phyloP scores from a whole-genome alignment of 352 stramenopile species.

The Pythium vanterpoolii region DNA sequence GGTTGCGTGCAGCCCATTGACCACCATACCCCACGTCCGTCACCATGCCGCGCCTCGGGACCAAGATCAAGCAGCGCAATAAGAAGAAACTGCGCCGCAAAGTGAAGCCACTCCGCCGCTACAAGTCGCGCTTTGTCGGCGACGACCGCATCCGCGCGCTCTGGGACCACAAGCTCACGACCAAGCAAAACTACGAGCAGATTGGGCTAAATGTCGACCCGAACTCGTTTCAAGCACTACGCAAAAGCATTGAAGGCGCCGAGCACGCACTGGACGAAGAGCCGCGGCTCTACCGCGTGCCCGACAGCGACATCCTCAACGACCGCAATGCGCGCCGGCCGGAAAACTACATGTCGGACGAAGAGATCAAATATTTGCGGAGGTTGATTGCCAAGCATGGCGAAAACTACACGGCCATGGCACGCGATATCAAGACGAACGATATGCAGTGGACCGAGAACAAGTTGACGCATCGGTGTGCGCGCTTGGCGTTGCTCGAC shows the following conservation, averaged over 20 bases:
- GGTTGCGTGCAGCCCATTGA: background rate
- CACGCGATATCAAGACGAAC: slow-evolving; percentile 81
- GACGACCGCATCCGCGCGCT: slow-evolving; percentile 66
- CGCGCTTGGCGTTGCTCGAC: slow-evolving; percentile 69
- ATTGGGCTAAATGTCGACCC: slow-evolving; percentile 67
- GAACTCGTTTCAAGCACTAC: slow-evolving; percentile 54
- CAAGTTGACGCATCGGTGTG: slow-evolving; percentile 69
- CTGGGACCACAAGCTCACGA: slow-evolving; percentile 80
- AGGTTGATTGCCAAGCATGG: slow-evolving; percentile 66
- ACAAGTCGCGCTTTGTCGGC: slow-evolving; percentile 70
- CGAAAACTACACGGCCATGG: slow-evolving; percentile 76
- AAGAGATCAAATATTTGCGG: slow-evolving; percentile 76
- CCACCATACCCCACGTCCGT: background rate
- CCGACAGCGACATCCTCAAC: slow-evolving; percentile 74
- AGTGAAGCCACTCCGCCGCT: slow-evolving; percentile 69
- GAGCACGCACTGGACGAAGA: slow-evolving; percentile 61
- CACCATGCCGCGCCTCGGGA: slow-evolving; percentile 28
- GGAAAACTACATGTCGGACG: slow-evolving; percentile 77
- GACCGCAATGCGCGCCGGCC: slow-evolving; percentile 67
- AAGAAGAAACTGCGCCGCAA: slow-evolving; percentile 70
- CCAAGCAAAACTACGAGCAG: slow-evolving; percentile 74
- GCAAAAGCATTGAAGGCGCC: slow-evolving; percentile 40
- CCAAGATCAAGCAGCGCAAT: slow-evolving; percentile 59
- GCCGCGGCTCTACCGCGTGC: slow-evolving; percentile 61
- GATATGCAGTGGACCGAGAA: slow-evolving; percentile 80